Conservation (phyloP, 768 basidiomycete species). For the Rhizopogon sp. region DNA sequence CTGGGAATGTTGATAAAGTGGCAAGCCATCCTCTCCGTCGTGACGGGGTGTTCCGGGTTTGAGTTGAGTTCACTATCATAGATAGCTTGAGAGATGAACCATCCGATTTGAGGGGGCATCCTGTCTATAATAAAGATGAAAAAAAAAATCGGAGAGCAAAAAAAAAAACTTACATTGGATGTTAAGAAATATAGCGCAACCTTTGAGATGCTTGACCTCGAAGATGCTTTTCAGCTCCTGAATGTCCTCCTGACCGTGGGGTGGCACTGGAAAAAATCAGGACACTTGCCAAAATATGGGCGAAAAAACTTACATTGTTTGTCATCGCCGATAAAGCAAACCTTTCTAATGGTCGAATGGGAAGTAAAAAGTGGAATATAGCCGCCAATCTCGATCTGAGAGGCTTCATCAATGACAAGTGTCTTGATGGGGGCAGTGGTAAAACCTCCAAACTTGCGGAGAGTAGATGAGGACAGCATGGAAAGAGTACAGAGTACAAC, state of each 20-base stretch:
- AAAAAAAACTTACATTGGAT: conserved; percentile 59
- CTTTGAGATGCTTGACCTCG: conserved; percentile 59
- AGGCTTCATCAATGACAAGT: conserved; percentile 63
- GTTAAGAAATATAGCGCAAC: conserved; percentile 18
- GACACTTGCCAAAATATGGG: conserved; percentile 23
- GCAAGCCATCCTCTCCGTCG: conserved; percentile 42
- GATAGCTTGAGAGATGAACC: conserved; percentile 62
- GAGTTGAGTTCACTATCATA: conserved; percentile 63
- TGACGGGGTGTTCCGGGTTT: conserved; percentile 41
- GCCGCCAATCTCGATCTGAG: conserved; percentile 56
- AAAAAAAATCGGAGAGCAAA: conserved; percentile 4
- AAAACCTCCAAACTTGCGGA: conserved; percentile 19
- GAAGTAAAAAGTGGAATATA: conserved; percentile 39
- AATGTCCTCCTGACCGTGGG: conserved; percentile 69
- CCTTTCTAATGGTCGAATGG: conserved; percentile 39
- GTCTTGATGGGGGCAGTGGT: conserved; percentile 34
- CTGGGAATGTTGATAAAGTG: conserved; percentile 57
- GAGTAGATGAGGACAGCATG: conserved; percentile 54
- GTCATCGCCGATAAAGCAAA: conserved; percentile 61
- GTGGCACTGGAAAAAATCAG: conserved; percentile 54
- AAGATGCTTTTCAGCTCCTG: conserved; percentile 68
- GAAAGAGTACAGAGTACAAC: conserved; percentile 73
- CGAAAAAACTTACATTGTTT: conserved; percentile 47
- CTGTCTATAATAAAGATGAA: conserved; percentile 49
- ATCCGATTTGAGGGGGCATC: conserved; percentile 78